Conservation (phyloP, 148 eudicot species). For the Chenopodium quinoa region DNA sequence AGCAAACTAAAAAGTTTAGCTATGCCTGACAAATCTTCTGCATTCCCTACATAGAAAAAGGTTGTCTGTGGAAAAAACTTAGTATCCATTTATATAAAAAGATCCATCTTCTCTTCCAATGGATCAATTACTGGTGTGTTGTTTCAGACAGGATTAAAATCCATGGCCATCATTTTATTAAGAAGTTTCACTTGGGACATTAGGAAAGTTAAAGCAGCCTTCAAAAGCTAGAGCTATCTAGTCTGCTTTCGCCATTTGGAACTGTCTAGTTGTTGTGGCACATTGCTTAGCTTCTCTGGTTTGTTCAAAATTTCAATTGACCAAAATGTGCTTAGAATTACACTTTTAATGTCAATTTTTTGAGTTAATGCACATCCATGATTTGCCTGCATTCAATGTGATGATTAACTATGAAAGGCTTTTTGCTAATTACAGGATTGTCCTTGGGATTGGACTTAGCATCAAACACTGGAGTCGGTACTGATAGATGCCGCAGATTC, state of each 20-base stretch:
- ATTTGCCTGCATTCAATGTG: not conserved
- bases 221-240: not conserved
- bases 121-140: not conserved
- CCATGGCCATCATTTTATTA: not conserved
- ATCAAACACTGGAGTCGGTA: slow-evolving; percentile 29
- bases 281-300: not conserved
- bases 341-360: not conserved
- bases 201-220: not conserved
- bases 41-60: not conserved
- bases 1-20: not conserved
- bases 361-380: not conserved
- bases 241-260: not conserved
- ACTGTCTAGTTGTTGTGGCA: not conserved
- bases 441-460: slow-evolving; percentile 57
- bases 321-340: not conserved
- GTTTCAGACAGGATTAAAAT: not conserved
- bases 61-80: not conserved
- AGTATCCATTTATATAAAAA: not conserved
- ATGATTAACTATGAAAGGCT: not conserved
- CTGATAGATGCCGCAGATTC: slow-evolving; percentile 45
- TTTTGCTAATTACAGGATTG: slow-evolving; percentile 41
- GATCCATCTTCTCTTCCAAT: not conserved
- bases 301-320: not conserved
- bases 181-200: not conserved
- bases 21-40: not conserved